phyloP scores from a whole-genome alignment of 2,329 filamentous ascomycete genomes.

The Onygenales sp. region DNA sequence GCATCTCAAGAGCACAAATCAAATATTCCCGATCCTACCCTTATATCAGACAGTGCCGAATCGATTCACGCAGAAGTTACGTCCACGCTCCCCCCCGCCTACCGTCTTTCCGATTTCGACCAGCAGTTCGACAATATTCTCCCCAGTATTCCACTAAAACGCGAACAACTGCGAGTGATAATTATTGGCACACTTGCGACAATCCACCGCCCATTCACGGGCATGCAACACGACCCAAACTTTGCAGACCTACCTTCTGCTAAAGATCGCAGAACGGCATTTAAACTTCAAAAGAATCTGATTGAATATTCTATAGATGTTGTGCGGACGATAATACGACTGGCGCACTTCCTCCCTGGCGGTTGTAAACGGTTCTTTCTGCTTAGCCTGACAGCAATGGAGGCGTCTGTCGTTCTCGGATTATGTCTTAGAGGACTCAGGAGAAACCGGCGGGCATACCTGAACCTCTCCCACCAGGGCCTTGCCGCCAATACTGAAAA shows the following conservation, averaged over 20 bases:
- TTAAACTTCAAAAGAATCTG: slow-evolving; percentile 1
- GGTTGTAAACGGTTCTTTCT: neutral
- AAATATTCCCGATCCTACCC: neutral
- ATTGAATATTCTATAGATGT: neutral
- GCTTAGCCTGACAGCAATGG: neutral
- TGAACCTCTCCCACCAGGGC: neutral
- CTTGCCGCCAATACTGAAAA: neutral
- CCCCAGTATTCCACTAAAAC: neutral
- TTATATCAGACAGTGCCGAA: neutral
- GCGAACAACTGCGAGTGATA: neutral
- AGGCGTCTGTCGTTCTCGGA: neutral
- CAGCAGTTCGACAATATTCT: neutral
- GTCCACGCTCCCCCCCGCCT: neutral
- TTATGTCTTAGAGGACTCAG: neutral
- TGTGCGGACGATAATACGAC: neutral
- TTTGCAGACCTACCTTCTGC: neutral
- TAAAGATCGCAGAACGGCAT: neutral
- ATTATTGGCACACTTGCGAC: neutral
- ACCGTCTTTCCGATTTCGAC: neutral
- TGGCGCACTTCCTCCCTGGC: neutral
- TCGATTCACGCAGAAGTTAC: neutral
- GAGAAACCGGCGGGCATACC: neutral
- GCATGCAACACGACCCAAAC: neutral
- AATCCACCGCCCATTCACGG: neutral
- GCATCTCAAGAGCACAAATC: neutral